A percentile compares a stretch with the other conserved stretches of the same genome.
phyloP scores from a whole-genome alignment of 257 asterid genomes.

The Ajuga chamaepitys region DNA sequence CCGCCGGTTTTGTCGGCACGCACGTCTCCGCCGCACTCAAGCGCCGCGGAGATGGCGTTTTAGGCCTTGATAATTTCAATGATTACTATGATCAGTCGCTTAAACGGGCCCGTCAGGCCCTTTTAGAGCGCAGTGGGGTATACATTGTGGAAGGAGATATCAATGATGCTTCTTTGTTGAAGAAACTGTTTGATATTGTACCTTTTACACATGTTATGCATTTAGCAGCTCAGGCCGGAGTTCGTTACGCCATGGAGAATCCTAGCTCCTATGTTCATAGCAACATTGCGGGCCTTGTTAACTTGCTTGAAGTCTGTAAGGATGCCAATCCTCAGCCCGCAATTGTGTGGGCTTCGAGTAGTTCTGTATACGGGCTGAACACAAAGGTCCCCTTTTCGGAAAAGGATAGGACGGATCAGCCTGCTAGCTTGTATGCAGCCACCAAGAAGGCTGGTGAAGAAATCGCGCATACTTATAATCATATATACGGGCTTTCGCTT shows the following conservation, averaged over 20 bases:
- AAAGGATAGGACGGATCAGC: constrained; percentile 84
- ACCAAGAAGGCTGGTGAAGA: constrained; percentile 97
- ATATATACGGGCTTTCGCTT: constrained; percentile 80
- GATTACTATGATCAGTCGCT: constrained; percentile 72
- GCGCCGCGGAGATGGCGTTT: constrained; percentile 91
- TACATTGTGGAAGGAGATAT: constrained; percentile 94
- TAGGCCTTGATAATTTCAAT: constrained; percentile 85
- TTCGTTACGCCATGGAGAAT: constrained; percentile 94
- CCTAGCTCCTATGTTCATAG: constrained; percentile 96
- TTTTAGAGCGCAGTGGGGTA: constrained; percentile 74
- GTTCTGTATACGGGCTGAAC: constrained; percentile 96
- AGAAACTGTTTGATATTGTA: constrained; percentile 72
- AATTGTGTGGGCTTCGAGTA: constrained; percentile 95
- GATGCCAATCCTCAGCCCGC: constrained; percentile 86
- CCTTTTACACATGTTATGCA: constrained; percentile 95
- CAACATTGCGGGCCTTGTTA: constrained; percentile 92
- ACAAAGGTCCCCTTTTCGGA: constrained; percentile 89
- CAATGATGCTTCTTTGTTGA: constrained; percentile 54
- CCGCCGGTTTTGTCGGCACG: constrained; percentile 95
- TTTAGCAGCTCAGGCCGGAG: constrained; percentile 98
- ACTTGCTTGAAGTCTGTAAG: constrained; percentile 81
- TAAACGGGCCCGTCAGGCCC: constrained; percentile 71
- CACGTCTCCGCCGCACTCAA: constrained; percentile 89
- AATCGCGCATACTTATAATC: constrained; percentile 90
- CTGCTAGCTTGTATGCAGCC: constrained; percentile 93